These are phyloP conservation scores for Phytopythium vexans DNA, from an alignment of 352 stramenopile genomes.

Conservation along the genomic window DNA sequence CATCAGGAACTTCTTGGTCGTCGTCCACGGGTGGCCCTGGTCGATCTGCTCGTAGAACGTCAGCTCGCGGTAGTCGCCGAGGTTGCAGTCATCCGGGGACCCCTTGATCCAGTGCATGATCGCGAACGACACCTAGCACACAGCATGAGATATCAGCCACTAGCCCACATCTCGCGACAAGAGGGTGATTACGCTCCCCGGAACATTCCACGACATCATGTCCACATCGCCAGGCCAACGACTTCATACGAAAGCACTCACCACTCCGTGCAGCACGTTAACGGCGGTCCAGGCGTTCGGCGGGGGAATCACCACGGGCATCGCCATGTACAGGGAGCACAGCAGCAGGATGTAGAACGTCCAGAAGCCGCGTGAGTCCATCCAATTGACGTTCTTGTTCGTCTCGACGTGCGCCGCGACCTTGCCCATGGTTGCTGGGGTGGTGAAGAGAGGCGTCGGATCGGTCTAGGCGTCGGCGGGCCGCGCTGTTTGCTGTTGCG, in stretches of 20 bases:
- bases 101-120: slow-evolving; percentile 97
- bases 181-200: not conserved
- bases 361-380: slow-evolving; percentile 86
- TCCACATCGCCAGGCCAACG: not conserved
- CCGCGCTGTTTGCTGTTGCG: slow-evolving; percentile 1
- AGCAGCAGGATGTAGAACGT: slow-evolving; percentile 85
- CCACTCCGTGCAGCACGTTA: slow-evolving; percentile 85
- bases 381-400: slow-evolving; percentile 92
- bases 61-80: slow-evolving; percentile 93
- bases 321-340: slow-evolving; percentile 71
- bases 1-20: slow-evolving; percentile 93
- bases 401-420: slow-evolving; percentile 48
- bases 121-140: slow-evolving; percentile 80
- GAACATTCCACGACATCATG: not conserved
- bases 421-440: slow-evolving; percentile 19
- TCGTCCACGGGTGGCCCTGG: slow-evolving; percentile 88
- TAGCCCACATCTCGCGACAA: too few species aligned
- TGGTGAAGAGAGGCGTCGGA: not conserved
- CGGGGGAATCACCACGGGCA: slow-evolving; percentile 71
- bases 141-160: too few species aligned
- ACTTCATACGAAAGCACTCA: slow-evolving; percentile 23
- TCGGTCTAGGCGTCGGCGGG: too few species aligned
- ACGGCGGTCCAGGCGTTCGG: slow-evolving; percentile 75
- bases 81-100: slow-evolving; percentile 89
- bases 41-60: slow-evolving; percentile 97